A percentile compares a stretch with the other conserved stretches of the same genome.
phyloP scores from a whole-genome alignment of 768 basidiomycete species.

The Auriscalpium vulgare region DNA sequence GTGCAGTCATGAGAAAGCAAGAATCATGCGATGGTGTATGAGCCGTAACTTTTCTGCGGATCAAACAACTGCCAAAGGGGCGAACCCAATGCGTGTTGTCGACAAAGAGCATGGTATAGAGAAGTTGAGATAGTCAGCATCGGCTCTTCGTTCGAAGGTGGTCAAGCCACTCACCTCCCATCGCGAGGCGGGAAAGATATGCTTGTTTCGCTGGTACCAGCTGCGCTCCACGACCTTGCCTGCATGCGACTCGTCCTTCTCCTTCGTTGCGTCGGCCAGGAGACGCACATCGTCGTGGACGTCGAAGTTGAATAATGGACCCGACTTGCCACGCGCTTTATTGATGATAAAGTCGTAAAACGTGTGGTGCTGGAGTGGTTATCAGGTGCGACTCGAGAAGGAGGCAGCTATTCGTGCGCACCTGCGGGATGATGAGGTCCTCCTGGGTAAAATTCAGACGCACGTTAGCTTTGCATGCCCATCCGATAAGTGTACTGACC shows the following conservation, averaged over 20 bases:
- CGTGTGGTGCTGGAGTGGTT: constrained; percentile 70
- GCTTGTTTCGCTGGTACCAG: constrained; percentile 94
- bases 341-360: constrained; percentile 99
- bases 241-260: constrained; percentile 98
- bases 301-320: constrained; percentile 96
- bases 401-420: constrained; percentile 28
- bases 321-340: constrained; percentile 96
- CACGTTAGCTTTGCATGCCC: constrained; percentile 2
- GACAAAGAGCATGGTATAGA: not conserved
- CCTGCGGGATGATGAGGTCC: constrained; percentile 95
- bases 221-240: constrained; percentile 97
- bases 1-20: too few species aligned
- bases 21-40: constrained; percentile 66
- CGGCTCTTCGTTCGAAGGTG: not conserved
- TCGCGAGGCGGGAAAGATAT: constrained; percentile 93
- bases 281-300: constrained; percentile 97
- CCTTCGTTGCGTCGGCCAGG: constrained; percentile 87
- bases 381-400: too few species aligned
- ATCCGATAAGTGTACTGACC: constrained; percentile 32
- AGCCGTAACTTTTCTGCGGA: constrained; percentile 88
- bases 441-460: constrained; percentile 45
- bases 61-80: constrained; percentile 63
- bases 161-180: constrained; percentile 71
- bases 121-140: not conserved
- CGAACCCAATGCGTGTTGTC: not conserved